Evolutionary conservation across 1,139 yeast genomes (phyloP).

Genomic region (Trichomonascaceae sp.): DNA sequence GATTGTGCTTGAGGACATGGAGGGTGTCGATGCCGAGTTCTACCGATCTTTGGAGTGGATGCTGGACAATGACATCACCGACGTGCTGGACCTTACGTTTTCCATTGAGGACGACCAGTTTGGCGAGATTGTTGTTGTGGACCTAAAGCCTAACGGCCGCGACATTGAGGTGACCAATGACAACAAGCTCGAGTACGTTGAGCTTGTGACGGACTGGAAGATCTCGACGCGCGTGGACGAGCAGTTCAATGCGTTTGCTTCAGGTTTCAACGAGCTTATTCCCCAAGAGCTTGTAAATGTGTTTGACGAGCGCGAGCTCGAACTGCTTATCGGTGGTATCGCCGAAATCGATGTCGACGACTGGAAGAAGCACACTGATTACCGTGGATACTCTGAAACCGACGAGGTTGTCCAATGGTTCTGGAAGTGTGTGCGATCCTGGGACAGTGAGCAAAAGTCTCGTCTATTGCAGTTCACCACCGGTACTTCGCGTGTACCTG

Average conservation of each 20-base stretch:
- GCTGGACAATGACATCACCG: conserved; percentile 84
- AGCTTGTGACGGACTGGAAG: conserved; percentile 91
- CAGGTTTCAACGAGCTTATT: conserved; percentile 92
- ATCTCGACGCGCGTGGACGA: conserved; percentile 86
- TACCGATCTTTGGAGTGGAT: conserved; percentile 93
- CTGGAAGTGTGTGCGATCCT: conserved; percentile 86
- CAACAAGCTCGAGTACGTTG: conserved; percentile 91
- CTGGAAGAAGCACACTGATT: conserved; percentile 98
- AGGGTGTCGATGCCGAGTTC: conserved; percentile 96
- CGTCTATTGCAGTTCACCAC: conserved; percentile 92
- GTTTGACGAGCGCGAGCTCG: conserved; percentile 94
- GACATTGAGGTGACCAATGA: conserved; percentile 87
- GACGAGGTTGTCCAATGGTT: conserved; percentile 98
- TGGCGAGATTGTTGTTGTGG: conserved; percentile 85
- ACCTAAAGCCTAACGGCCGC: conserved; percentile 78
- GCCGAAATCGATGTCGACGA: conserved; percentile 96
- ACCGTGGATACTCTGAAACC: conserved; percentile 91
- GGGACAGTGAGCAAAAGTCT: conserved; percentile 96
- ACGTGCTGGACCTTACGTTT: conserved; percentile 74
- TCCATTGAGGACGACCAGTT: conserved; percentile 93
- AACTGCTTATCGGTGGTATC: conserved; percentile 91
- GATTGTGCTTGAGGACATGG: conserved; percentile 94
- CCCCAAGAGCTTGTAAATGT: conserved; percentile 95
- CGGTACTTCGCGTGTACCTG: conserved; percentile 98
- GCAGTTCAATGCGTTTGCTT: conserved; percentile 91